A percentile compares a stretch with the other conserved stretches of the same genome.
phyloP scores from a whole-genome alignment of 805 yeast genomes.

The Candida maesae region DNA sequence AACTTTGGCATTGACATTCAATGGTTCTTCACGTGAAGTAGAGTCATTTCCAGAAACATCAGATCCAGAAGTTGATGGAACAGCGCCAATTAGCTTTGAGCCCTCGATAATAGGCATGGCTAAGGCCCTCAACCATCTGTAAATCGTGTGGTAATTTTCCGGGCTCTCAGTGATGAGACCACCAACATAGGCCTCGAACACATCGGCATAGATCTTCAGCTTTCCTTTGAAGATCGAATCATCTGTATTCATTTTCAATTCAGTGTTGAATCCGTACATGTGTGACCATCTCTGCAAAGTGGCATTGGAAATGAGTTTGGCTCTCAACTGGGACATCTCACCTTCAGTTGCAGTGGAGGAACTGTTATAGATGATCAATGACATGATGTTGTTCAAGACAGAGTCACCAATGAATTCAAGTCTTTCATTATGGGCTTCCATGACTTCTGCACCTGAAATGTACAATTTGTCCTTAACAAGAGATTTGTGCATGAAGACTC shows the following conservation, averaged over 20 bases:
- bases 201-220: slow-evolving; percentile 78
- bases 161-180: slow-evolving; percentile 64
- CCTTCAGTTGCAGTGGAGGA: slow-evolving; percentile 82
- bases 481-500: slow-evolving; percentile 83
- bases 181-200: slow-evolving; percentile 92
- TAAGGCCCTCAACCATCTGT: slow-evolving; percentile 52
- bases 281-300: slow-evolving; percentile 68
- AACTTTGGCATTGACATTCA: slow-evolving; percentile 69
- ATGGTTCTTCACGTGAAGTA: slow-evolving; percentile 12
- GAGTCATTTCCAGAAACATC: too few species aligned
- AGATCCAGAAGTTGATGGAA: too few species aligned
- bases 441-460: slow-evolving; percentile 46
- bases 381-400: slow-evolving; percentile 66
- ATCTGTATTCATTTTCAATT: slow-evolving; percentile 48
- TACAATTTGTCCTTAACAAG: slow-evolving; percentile 50
- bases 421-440: slow-evolving; percentile 75
- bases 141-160: slow-evolving; percentile 43
- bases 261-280: slow-evolving; percentile 60
- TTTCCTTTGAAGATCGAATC: slow-evolving; percentile 47
- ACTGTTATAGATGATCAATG: slow-evolving; percentile 58
- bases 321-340: slow-evolving; percentile 64
- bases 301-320: slow-evolving; percentile 68
- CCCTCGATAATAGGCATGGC: slow-evolving; percentile 39
- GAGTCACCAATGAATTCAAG: slow-evolving; percentile 92
- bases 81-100: too few species aligned